A percentile compares a stretch with the other conserved stretches of the same genome.
Evolutionary conservation across 208 protist genomes (phyloP).

Genomic region (Trypanosoma caninum): DNA sequence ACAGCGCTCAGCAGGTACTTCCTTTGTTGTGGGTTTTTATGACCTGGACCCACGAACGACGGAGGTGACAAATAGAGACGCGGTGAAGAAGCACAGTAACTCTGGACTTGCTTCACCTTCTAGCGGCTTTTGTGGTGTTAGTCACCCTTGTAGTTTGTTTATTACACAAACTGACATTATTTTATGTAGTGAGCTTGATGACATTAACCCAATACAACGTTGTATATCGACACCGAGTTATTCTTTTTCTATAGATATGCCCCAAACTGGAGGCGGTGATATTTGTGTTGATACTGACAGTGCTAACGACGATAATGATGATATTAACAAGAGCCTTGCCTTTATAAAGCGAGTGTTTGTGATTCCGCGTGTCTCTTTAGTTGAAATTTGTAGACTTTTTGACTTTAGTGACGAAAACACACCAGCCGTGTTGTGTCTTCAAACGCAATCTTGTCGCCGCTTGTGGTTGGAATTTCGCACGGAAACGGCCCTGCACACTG

Average conservation of each 20-base stretch:
- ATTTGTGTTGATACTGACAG: neutral
- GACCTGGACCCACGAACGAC: slow-evolving; percentile 16
- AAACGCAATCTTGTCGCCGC: slow-evolving; percentile 20
- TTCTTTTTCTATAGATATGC: neutral
- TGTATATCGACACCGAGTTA: neutral
- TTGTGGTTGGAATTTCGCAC: slow-evolving; percentile 17
- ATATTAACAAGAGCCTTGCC: neutral
- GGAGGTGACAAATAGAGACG: too few relatives aligned
- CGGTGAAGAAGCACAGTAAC: too few relatives aligned
- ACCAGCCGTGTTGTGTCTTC: slow-evolving; percentile 7
- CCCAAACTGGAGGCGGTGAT: neutral
- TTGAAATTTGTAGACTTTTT: neutral
- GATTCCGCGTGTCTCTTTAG: slow-evolving; percentile 22
- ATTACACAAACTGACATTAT: slow-evolving; percentile 26
- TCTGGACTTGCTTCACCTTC: neutral
- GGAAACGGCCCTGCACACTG: neutral
- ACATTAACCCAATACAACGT: neutral
- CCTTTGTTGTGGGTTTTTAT: slow-evolving; percentile 16
- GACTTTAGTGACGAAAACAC: neutral
- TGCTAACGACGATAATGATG: neutral
- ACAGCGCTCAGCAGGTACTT: neutral
- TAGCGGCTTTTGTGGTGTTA: neutral
- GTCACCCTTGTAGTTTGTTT: slow-evolving; percentile 21
- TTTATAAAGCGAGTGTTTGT: slow-evolving; percentile 8
- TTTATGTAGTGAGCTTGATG: slow-evolving; percentile 19